A percentile compares a stretch with the other conserved stretches of the same genome.
phyloP scores from a whole-genome alignment of 2,329 filamentous ascomycete genomes.

The Fusarium phyllophilum region DNA sequence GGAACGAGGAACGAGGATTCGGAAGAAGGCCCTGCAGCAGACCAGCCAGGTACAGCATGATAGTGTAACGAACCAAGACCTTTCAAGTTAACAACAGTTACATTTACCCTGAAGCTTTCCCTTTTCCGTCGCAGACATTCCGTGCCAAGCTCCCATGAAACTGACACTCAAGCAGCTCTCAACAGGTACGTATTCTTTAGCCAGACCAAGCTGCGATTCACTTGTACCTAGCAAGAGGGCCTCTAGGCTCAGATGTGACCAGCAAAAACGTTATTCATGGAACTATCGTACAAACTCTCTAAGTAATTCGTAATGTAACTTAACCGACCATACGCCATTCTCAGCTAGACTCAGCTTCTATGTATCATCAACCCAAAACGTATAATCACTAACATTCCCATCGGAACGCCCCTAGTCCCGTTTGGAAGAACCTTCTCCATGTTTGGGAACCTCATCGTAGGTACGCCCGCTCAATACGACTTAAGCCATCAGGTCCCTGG shows the following conservation, averaged over 20 bases:
- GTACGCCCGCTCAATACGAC: background rate
- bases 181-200: no score
- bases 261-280: background rate
- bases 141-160: background rate
- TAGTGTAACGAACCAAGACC: background rate
- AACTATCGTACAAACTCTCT: background rate
- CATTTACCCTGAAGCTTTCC: no score
- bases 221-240: background rate
- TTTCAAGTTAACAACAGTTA: background rate
- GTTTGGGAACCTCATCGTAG: background rate
- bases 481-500: constrained; percentile 11
- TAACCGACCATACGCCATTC: background rate
- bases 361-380: background rate
- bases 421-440: background rate
- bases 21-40: background rate
- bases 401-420: background rate
- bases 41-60: background rate
- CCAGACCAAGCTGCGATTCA: background rate
- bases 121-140: background rate
- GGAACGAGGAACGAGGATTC: background rate
- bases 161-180: no score
- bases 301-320: background rate
- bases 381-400: background rate
- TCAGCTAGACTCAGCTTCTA: background rate
- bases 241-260: background rate